phyloP scores from a whole-genome alignment of 306 rosid species.

The Morella rubra region DNA sequence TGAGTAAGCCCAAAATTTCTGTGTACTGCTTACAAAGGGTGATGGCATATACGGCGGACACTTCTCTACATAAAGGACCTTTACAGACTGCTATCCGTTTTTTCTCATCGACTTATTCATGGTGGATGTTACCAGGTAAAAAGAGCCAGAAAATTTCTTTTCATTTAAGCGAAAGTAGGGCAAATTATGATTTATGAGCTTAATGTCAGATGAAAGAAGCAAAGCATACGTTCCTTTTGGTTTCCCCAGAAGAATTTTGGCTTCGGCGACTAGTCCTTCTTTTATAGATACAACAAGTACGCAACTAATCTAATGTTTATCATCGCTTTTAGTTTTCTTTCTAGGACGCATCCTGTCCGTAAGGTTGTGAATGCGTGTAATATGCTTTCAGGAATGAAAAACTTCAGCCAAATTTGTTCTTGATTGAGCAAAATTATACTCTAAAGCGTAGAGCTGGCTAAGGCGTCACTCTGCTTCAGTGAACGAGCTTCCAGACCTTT shows the following conservation, averaged over 20 bases:
- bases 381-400: too few relatives aligned
- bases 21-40: background rate
- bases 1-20: background rate
- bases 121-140: background rate
- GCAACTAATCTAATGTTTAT: background rate
- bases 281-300: background rate
- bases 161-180: background rate
- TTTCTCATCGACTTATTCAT: background rate
- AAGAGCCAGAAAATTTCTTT: background rate
- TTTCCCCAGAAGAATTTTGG: conserved; percentile 9
- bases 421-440: too few relatives aligned
- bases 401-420: too few relatives aligned
- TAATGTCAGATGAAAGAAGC: conserved; percentile 7
- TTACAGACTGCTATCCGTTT: background rate
- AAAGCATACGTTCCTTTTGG: conserved; percentile 4
- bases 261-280: background rate
- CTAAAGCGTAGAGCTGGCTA: too few relatives aligned
- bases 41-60: background rate
- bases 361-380: background rate
- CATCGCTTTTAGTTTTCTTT: background rate
- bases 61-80: background rate
- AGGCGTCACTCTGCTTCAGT: too few relatives aligned
- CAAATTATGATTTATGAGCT: conserved; percentile 4
- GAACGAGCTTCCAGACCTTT: too few relatives aligned
- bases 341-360: background rate